Evolutionary conservation across 306 rosid genomes (phyloP).

Genomic region (Vigna reflexopilosa): DNA sequence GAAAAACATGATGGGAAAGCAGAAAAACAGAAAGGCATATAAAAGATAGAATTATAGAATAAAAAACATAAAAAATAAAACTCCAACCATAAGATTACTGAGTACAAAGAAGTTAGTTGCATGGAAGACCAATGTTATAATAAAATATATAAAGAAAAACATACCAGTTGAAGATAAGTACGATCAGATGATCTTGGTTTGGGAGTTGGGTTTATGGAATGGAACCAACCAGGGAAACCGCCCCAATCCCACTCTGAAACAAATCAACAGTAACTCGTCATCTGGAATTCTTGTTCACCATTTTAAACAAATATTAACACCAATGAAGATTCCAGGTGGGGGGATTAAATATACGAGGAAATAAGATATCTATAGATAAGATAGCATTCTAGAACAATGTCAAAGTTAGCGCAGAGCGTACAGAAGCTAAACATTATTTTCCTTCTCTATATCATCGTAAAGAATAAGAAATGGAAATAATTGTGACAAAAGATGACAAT

Average conservation of each 20-base stretch:
- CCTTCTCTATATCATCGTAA: slow-evolving; percentile 1
- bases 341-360: neutral
- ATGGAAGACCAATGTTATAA: slow-evolving; percentile 10
- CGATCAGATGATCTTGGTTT: slow-evolving; percentile 83
- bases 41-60: slow-evolving; percentile 16
- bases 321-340: slow-evolving; percentile 27
- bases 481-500: slow-evolving; percentile 25
- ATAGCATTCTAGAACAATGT: slow-evolving; percentile 12
- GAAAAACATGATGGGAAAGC: neutral
- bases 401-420: slow-evolving; percentile 31
- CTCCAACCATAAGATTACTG: slow-evolving; percentile 22
- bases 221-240: slow-evolving; percentile 93
- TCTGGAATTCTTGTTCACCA: slow-evolving; percentile 30
- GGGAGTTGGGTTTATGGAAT: slow-evolving; percentile 66
- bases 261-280: slow-evolving; percentile 41
- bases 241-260: slow-evolving; percentile 97
- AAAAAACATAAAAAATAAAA: slow-evolving; percentile 7
- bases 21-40: slow-evolving; percentile 4
- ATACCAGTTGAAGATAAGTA: slow-evolving; percentile 73
- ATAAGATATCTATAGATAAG: slow-evolving; percentile 28
- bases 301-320: slow-evolving; percentile 35
- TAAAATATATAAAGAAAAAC: slow-evolving; percentile 41
- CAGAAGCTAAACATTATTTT: slow-evolving; percentile 12
- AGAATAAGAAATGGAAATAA: slow-evolving; percentile 29
- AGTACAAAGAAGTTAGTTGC: slow-evolving; percentile 21